Base-by-base conservation (phyloP, 164 flowering plant species). In the Saururus chinensis region DNA sequence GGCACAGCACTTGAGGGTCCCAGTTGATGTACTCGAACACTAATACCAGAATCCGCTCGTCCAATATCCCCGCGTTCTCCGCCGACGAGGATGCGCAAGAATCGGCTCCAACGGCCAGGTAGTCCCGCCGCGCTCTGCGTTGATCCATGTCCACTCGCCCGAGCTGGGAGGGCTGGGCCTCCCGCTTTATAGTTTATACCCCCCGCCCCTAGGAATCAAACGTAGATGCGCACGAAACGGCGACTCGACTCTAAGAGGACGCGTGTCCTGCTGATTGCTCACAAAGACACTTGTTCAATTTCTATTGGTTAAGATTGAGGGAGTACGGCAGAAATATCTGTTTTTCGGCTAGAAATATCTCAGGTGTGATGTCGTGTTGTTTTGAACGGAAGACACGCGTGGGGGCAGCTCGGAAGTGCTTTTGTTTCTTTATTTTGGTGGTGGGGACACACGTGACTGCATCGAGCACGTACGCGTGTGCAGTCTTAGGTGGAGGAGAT, bases 1-100 rank as follows among this genome's bases (percentile, higher is more conserved):
- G 49, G 71, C 89, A 80, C 19, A 88, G 76, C 9, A 67, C 59
- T 7, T 63, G 82, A 0, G 89, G 73, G 60, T 90, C 93, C 95
- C 97, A 90, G 12, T 82, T 71, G 53, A 86, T 65, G 14, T 78
- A 70, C 74, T 74, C 69, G 73, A 88, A 79, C 24, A 91, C 72
- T 1, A 85, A 67, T 2, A 80, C 9, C 21, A 91, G 82, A 1
- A 88, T 35, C 9, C 79, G 75, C 80, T 88, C 97, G 80, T 85
- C 74, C 17, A 73, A 68, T 0, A 90, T 67, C 7, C 86, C 88
- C 51, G 83, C 73, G 5, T 81, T 81, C 21, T 40, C 37, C 60
- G 56, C 19, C 24, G 23, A 0, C 22, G 5, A 1, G 22, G 23
- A 19, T 22, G 24, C 0, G 20, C 10, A 10, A 19, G 24, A 19